Conservation (phyloP, 2,329 filamentous ascomycete species). For the Ophiostoma ips region DNA sequence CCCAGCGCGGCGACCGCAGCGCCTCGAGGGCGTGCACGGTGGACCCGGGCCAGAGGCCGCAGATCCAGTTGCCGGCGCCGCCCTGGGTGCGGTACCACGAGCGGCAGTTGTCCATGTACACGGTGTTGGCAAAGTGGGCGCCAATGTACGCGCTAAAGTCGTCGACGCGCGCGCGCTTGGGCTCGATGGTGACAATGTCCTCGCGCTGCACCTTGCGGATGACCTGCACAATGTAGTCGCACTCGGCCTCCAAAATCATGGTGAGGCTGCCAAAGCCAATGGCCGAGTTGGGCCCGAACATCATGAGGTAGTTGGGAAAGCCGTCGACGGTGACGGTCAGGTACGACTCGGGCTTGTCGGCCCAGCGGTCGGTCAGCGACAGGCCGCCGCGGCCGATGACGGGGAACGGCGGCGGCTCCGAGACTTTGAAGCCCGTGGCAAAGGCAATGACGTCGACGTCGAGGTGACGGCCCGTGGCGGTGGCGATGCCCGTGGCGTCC, state of each 20-base stretch:
- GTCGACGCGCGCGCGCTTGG: constrained; percentile 28
- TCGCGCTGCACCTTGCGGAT: constrained; percentile 34
- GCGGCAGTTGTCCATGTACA: constrained; percentile 34
- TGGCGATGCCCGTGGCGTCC: constrained; percentile 23
- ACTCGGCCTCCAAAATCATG: constrained; percentile 32
- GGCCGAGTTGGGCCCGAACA: constrained; percentile 34
- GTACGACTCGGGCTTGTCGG: constrained; percentile 26
- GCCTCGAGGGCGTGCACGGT: constrained; percentile 30
- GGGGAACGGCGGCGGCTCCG: constrained; percentile 26
- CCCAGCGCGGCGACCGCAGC: constrained; percentile 29
- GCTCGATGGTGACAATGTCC: constrained; percentile 29
- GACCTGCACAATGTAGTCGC: constrained; percentile 33
- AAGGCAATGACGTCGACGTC: constrained; percentile 31
- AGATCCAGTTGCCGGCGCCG: constrained; percentile 25
- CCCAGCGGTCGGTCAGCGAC: constrained; percentile 26
- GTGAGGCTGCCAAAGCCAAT: constrained; percentile 34
- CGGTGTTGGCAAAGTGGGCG: constrained; percentile 27
- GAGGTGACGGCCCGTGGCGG: constrained; percentile 10
- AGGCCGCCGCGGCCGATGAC: constrained; percentile 25
- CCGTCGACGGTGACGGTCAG: constrained; percentile 30
- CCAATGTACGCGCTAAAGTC: constrained; percentile 34
- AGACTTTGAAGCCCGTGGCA: constrained; percentile 32
- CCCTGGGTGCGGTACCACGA: constrained; percentile 39
- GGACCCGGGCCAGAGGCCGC: constrained; percentile 31
- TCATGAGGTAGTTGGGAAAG: constrained; percentile 36